phyloP scores from a whole-genome alignment of 768 basidiomycete genomes.

The Auricularia cornea region DNA sequence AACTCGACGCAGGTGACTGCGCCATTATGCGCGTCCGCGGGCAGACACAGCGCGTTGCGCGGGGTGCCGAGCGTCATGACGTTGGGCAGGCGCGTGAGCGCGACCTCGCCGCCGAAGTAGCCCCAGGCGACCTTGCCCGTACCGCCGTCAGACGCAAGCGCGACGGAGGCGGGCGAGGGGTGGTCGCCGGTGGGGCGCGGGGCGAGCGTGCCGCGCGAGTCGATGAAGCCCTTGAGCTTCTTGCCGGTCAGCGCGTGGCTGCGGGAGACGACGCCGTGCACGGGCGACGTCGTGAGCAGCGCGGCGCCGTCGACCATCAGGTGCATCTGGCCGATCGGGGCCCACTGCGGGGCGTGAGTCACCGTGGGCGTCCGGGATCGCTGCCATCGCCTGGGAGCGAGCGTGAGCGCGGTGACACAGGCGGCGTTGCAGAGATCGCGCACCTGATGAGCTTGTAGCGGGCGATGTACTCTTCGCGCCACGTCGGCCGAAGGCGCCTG shows the following conservation, averaged over 20 bases:
- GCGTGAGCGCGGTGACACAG: not conserved
- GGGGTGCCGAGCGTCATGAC: conserved; percentile 47
- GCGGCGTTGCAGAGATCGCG: conserved; percentile 6
- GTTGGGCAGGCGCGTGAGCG: conserved; percentile 46
- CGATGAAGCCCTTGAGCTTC: not conserved
- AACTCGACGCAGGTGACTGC: conserved; percentile 49
- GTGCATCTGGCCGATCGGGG: conserved; percentile 48
- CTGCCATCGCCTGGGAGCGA: conserved; percentile 56
- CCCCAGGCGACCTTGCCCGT: conserved; percentile 71
- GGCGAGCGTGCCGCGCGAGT: not conserved
- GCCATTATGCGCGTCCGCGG: conserved; percentile 56
- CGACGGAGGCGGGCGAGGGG: conserved; percentile 8
- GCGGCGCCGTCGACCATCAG: conserved; percentile 43
- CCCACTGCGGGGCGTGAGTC: conserved; percentile 56
- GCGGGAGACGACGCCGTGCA: conserved; percentile 64
- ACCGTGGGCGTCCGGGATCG: conserved; percentile 50
- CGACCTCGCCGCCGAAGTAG: conserved; percentile 57
- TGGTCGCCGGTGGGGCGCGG: conserved; percentile 4
- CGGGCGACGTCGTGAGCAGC: conserved; percentile 53
- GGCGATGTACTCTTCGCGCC: conserved; percentile 62
- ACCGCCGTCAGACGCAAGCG: conserved; percentile 51
- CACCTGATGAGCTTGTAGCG: conserved; percentile 51
- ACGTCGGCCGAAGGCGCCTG: conserved; percentile 50
- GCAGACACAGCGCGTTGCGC: conserved; percentile 36
- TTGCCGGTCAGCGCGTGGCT: conserved; percentile 58